phyloP scores from a whole-genome alignment of 495 filamentous ascomycete genomes.

The Tirmania nivea region DNA sequence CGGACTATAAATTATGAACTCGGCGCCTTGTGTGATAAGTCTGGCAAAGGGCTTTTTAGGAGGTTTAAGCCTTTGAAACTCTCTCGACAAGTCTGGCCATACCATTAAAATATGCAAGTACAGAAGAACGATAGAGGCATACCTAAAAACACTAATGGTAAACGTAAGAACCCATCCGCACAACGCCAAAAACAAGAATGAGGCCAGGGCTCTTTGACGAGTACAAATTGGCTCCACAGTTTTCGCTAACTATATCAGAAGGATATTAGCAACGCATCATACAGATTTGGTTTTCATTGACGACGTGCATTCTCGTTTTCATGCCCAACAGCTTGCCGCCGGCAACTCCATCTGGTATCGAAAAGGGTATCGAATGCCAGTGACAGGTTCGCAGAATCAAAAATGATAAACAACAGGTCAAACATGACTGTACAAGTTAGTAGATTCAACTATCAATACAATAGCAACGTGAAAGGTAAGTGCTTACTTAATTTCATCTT shows the following conservation, averaged over 20 bases:
- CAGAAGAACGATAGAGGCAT: constrained; percentile 6
- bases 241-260: constrained; percentile 7
- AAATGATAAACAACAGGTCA: constrained; percentile 89
- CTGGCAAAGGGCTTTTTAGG: no score
- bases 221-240: constrained; percentile 34
- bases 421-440: constrained; percentile 37
- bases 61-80: constrained; percentile 22
- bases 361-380: constrained; percentile 68
- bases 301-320: constrained; percentile 10
- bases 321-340: constrained; percentile 5
- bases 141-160: constrained; percentile 69
- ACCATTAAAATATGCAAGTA: not conserved
- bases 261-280: constrained; percentile 1
- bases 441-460: not conserved
- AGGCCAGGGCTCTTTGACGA: constrained; percentile 55
- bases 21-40: not conserved
- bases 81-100: constrained; percentile 42
- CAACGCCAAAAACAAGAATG: constrained; percentile 60
- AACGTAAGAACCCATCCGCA: constrained; percentile 83
- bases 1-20: constrained; percentile 7
- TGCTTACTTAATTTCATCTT: constrained; percentile 49
- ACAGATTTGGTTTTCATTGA: not conserved
- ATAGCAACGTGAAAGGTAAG: not conserved
- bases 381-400: constrained; percentile 77
- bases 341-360: constrained; percentile 45